Evolutionary conservation across 1,284 basidiomycete species (phyloP).

Genomic region (Pyrrhoderma lamaoense): DNA sequence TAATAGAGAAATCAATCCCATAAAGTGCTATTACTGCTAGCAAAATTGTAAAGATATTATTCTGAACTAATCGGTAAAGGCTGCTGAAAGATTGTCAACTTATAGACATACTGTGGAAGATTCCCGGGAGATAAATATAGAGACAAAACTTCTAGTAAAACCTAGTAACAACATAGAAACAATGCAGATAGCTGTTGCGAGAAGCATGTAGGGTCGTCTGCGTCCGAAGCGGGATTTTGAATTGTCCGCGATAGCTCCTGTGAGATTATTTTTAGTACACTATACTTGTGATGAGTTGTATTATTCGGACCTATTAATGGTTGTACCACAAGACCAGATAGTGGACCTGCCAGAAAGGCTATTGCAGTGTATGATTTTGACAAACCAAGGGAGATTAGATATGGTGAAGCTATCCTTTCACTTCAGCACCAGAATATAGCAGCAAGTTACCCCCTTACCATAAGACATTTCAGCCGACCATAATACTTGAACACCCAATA

Average conservation of each 20-base stretch:
- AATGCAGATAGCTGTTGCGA: conserved; percentile 61
- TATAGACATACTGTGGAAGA: conserved; percentile 31
- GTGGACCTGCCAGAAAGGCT: conserved; percentile 91
- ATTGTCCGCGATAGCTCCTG: conserved; percentile 76
- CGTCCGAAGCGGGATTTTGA: conserved; percentile 82
- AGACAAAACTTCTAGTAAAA: conserved; percentile 71
- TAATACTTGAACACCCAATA: conserved; percentile 77
- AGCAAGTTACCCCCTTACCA: conserved; percentile 37
- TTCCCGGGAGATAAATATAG: conserved; percentile 43
- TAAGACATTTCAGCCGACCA: conserved; percentile 94
- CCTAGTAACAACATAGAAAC: conserved; percentile 78
- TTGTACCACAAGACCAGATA: conserved; percentile 89
- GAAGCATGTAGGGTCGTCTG: conserved; percentile 79
- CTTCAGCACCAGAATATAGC: not conserved
- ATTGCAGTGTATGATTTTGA: conserved; percentile 83
- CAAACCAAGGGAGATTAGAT: conserved; percentile 84
- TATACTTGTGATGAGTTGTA: not conserved
- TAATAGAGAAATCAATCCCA: conserved; percentile 89
- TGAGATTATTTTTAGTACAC: not conserved
- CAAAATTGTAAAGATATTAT: conserved; percentile 58
- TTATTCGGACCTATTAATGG: conserved; percentile 64
- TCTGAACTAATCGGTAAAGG: conserved; percentile 33
- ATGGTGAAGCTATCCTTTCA: conserved; percentile 71
- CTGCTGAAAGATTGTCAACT: not conserved
- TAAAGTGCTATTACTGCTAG: conserved; percentile 85